Evolutionary conservation across 495 filamentous ascomycete genomes (phyloP).

Genomic region (Neurospora sp.): DNA sequence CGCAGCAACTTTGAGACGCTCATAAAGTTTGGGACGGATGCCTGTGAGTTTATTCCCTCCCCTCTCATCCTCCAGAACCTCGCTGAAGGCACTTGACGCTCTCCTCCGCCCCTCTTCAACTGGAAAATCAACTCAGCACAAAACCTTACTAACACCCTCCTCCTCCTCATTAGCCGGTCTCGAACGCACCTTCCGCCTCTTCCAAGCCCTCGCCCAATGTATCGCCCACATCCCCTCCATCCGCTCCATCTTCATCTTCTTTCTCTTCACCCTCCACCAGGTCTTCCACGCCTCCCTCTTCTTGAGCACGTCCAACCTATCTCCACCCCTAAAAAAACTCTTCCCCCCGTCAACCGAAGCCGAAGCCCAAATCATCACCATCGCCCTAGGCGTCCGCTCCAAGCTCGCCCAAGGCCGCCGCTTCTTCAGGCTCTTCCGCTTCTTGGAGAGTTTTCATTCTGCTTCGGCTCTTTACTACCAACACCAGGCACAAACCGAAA

Average conservation of each 20-base stretch:
- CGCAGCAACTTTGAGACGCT: conserved; percentile 26
- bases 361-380: background rate
- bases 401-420: conserved; percentile 36
- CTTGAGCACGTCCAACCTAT: background rate
- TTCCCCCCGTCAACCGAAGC: background rate
- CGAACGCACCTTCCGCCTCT: conserved; percentile 51
- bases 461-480: conserved; percentile 26
- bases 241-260: conserved; percentile 11
- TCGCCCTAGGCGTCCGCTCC: conserved; percentile 17
- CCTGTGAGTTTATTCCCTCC: conserved; percentile 22
- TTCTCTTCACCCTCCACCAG: conserved; percentile 16
- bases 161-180: conserved; percentile 44
- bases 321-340: background rate
- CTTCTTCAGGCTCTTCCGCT: conserved; percentile 53
- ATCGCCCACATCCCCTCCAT: conserved; percentile 34
- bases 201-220: conserved; percentile 39
- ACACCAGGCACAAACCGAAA: no score
- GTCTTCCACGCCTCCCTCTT: conserved; percentile 6
- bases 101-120: background rate
- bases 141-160: conserved; percentile 1
- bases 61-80: background rate
- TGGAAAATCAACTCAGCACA: background rate
- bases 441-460: conserved; percentile 46
- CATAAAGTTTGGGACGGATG: conserved; percentile 32
- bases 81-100: background rate